These are phyloP conservation scores for Botryosphaeria dothidea DNA, from an alignment of 2,329 filamentous ascomycete genomes.

Conservation along the genomic window DNA sequence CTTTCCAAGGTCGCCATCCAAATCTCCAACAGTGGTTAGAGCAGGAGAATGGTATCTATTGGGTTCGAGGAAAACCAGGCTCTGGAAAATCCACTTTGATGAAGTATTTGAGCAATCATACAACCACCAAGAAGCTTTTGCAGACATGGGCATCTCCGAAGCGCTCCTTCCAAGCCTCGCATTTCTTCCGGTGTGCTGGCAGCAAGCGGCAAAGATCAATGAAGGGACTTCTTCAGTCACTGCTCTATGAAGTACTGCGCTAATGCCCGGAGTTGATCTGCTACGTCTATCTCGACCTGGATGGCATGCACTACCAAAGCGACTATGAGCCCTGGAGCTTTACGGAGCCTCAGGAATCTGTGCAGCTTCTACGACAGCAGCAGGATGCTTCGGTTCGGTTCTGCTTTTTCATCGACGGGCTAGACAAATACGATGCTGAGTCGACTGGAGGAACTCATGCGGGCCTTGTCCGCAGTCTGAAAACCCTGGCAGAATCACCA, in stretches of 20 bases:
- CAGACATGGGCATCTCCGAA: background rate
- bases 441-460: background rate
- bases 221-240: slow-evolving; percentile 41
- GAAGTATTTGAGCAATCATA: slow-evolving; percentile 22
- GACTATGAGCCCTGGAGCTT: background rate
- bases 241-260: slow-evolving; percentile 35
- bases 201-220: slow-evolving; percentile 42
- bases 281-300: background rate
- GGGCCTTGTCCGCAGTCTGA: background rate
- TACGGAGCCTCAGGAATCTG: background rate
- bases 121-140: slow-evolving; percentile 23
- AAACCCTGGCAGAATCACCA: background rate
- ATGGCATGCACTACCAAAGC: no score
- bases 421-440: background rate
- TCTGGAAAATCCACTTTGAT: slow-evolving; percentile 48
- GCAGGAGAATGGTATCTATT: background rate
- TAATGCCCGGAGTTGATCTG: background rate
- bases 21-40: no score
- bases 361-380: no score
- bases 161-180: slow-evolving; percentile 33
- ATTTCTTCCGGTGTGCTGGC: slow-evolving; percentile 48
- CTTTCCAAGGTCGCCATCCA: no score
- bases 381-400: background rate
- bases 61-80: slow-evolving; percentile 37
- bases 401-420: slow-evolving; percentile 1